Evolutionary conservation across 306 rosid species (phyloP).

Genomic region (Erythrophleum fordii): DNA sequence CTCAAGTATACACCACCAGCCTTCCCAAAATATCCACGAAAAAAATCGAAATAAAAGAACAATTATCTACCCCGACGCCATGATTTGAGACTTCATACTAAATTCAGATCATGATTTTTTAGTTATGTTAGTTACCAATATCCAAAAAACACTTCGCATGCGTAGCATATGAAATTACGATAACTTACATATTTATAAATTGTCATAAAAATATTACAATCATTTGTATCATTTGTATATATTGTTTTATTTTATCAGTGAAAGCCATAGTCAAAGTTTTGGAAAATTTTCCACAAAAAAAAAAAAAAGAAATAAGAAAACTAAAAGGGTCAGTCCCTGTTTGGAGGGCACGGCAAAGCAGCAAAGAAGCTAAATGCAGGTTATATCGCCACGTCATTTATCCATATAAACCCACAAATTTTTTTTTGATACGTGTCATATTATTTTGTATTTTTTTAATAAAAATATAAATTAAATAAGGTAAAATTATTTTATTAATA

Average conservation of each 20-base stretch:
- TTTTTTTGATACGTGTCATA: no score
- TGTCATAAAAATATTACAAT: neutral
- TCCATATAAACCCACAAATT: neutral
- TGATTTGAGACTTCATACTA: neutral
- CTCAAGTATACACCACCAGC: neutral
- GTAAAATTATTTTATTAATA: no score
- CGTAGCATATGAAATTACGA: neutral
- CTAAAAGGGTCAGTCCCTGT: no score
- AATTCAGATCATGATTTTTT: neutral
- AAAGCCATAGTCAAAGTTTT: neutral
- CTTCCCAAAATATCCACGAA: neutral
- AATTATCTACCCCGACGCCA: neutral
- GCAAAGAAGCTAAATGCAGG: constrained; percentile 7
- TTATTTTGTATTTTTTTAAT: no score
- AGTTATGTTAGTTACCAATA: no score
- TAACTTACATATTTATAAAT: neutral
- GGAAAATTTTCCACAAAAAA: neutral
- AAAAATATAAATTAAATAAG: neutral
- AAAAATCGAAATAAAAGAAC: neutral
- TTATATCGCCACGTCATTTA: constrained; percentile 32
- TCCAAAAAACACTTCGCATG: neutral
- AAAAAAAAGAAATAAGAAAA: no score
- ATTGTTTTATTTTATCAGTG: neutral
- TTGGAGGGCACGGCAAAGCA: no score
- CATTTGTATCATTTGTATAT: no score